Conservation (phyloP, 2,329 filamentous ascomycete genomes). For the Myrmaecium sp. region DNA sequence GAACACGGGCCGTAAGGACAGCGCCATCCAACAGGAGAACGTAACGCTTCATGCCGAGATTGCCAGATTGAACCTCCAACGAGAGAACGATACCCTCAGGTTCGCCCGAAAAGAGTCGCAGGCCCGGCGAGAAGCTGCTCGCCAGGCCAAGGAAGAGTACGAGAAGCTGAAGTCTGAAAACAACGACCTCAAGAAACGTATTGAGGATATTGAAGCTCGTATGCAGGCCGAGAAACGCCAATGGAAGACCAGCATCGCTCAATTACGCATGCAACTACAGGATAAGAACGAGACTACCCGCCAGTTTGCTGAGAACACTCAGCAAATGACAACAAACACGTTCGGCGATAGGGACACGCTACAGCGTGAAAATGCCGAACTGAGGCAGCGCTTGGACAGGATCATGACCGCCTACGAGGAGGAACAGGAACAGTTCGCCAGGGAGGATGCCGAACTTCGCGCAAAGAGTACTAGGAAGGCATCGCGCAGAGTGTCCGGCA, state of each 20-base stretch:
- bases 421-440: constrained; percentile 15
- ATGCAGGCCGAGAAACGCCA: constrained; percentile 35
- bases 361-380: constrained; percentile 18
- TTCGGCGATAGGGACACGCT: constrained; percentile 26
- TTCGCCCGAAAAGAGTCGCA: constrained; percentile 16
- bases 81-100: constrained; percentile 20
- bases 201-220: constrained; percentile 57
- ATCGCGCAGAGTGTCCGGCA: too few relatives aligned
- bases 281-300: constrained; percentile 22
- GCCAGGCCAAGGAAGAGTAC: constrained; percentile 19
- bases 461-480: too few relatives aligned
- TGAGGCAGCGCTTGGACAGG: too few relatives aligned
- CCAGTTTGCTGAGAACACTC: constrained; percentile 18
- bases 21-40: constrained; percentile 17
- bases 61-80: constrained; percentile 14
- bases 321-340: constrained; percentile 20
- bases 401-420: constrained; percentile 18
- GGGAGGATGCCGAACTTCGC: constrained; percentile 15
- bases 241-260: constrained; percentile 16
- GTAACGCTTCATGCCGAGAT: constrained; percentile 17
- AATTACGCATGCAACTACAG: constrained; percentile 16
- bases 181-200: constrained; percentile 50
- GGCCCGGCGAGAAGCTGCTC: constrained; percentile 13
- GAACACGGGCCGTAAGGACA: constrained; percentile 16
- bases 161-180: constrained; percentile 54